A percentile compares a stretch with the other conserved stretches of the same genome.
Conservation (phyloP, 2,329 filamentous ascomycete species). For the Ceratocystis papillata region DNA sequence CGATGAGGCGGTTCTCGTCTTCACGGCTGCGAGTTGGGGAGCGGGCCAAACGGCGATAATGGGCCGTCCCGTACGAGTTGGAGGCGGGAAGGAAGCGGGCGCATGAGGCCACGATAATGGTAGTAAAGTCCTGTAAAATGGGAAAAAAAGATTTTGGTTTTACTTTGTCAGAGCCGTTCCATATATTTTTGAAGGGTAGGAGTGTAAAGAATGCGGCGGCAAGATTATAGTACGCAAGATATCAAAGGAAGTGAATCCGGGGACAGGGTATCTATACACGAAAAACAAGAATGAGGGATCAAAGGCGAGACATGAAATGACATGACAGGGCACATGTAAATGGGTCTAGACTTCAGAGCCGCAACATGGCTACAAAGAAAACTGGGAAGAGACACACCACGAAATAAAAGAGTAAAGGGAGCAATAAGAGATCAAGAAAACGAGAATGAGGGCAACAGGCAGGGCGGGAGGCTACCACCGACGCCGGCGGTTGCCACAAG, state of each 20-base stretch:
- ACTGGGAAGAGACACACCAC: slow-evolving; percentile 2
- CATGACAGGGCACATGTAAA: neutral
- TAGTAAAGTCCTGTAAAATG: slow-evolving; percentile 47
- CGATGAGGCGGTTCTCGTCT: slow-evolving; percentile 87
- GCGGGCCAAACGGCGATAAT: slow-evolving; percentile 54
- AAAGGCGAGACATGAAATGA: neutral
- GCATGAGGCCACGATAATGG: slow-evolving; percentile 60
- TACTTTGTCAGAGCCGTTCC: neutral
- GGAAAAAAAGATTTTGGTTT: neutral
- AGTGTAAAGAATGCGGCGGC: neutral
- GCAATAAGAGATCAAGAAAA: slow-evolving; percentile 7
- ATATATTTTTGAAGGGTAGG: neutral
- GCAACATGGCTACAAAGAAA: slow-evolving; percentile 17
- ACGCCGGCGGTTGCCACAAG: slow-evolving; percentile 21
- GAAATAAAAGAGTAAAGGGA: slow-evolving; percentile 10
- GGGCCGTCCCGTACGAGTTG: slow-evolving; percentile 36
- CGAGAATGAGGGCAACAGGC: slow-evolving; percentile 1
- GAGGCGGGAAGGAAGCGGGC: slow-evolving; percentile 49
- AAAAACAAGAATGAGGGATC: neutral
- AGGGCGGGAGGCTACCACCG: slow-evolving; percentile 19
- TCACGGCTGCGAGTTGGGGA: slow-evolving; percentile 50
- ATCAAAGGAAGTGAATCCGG: no score
- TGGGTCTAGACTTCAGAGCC: neutral
- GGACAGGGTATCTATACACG: neutral
- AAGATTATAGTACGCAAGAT: neutral